A percentile compares a stretch with the other conserved stretches of the same genome.
Conservation (phyloP, 2,329 filamentous ascomycete species). For the Aspergillus hiratsukae region DNA sequence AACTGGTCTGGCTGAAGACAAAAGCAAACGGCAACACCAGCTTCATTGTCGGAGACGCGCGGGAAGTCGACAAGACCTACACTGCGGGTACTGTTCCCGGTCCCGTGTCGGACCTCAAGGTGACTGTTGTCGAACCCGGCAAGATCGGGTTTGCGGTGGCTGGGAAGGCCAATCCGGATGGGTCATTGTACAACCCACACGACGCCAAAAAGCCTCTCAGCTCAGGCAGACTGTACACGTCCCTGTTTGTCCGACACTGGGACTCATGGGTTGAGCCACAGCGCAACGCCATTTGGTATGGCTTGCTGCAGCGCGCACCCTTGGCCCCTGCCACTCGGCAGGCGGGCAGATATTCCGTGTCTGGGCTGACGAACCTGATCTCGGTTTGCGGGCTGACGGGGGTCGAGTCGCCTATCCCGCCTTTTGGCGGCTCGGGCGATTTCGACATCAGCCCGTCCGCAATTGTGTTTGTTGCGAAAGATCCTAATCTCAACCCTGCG, state of each 20-base stretch:
- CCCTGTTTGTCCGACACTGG: conserved; percentile 52
- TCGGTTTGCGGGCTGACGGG: conserved; percentile 34
- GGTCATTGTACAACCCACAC: conserved; percentile 47
- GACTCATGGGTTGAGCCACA: conserved; percentile 48
- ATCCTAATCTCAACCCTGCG: conserved; percentile 42
- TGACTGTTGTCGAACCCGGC: conserved; percentile 38
- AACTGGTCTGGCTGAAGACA: conserved; percentile 45
- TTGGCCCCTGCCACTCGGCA: conserved; percentile 33
- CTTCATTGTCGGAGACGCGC: conserved; percentile 42
- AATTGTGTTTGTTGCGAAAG: conserved; percentile 45
- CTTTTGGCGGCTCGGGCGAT: conserved; percentile 44
- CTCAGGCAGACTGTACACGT: conserved; percentile 47
- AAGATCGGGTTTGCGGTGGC: conserved; percentile 44
- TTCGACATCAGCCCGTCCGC: conserved; percentile 45
- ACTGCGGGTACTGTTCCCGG: conserved; percentile 44
- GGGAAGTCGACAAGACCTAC: conserved; percentile 38
- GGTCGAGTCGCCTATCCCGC: conserved; percentile 46
- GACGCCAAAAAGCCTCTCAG: conserved; percentile 44
- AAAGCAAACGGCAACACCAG: conserved; percentile 44
- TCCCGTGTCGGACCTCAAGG: conserved; percentile 44
- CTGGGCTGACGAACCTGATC: conserved; percentile 42
- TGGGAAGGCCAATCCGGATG: conserved; percentile 46
- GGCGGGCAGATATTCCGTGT: conserved; percentile 37
- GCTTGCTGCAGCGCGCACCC: conserved; percentile 40
- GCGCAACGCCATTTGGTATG: conserved; percentile 48